These are phyloP conservation scores for Tilletia walkeri DNA, from an alignment of 1,284 basidiomycete species.

Conservation along the genomic window DNA sequence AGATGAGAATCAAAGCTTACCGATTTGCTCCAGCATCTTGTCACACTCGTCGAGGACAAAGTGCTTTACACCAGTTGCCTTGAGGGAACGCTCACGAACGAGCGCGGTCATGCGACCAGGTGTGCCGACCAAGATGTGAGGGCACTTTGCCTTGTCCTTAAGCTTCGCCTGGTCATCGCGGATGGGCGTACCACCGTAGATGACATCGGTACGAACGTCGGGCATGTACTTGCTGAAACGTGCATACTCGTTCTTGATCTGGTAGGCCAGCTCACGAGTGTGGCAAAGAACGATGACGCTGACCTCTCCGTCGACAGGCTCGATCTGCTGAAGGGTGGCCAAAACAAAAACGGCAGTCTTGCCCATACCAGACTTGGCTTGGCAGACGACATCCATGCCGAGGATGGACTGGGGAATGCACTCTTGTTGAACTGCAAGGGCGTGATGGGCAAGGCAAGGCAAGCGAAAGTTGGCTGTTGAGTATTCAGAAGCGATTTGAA, in stretches of 20 bases:
- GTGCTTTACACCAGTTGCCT: slow-evolving; percentile 63
- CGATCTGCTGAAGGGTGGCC: slow-evolving; percentile 95
- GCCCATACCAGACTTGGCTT: slow-evolving; percentile 99
- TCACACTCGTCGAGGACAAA: slow-evolving; percentile 99
- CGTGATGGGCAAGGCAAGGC: background rate
- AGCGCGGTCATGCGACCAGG: slow-evolving; percentile 66
- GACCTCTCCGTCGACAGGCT: slow-evolving; percentile 96
- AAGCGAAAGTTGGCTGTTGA: slow-evolving; percentile 17
- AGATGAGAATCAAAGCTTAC: slow-evolving; percentile 69
- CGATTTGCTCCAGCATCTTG: slow-evolving; percentile 99
- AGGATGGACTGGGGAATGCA: slow-evolving; percentile 99
- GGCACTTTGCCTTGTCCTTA: slow-evolving; percentile 95
- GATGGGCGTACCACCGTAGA: slow-evolving; percentile 95
- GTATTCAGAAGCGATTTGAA: slow-evolving; percentile 17
- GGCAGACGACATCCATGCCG: slow-evolving; percentile 98
- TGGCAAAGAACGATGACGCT: slow-evolving; percentile 97
- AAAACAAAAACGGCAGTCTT: slow-evolving; percentile 99
- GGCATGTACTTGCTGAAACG: slow-evolving; percentile 99
- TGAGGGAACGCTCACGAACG: slow-evolving; percentile 53
- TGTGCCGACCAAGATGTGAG: slow-evolving; percentile 97
- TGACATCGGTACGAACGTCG: slow-evolving; percentile 92
- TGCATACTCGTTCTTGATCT: slow-evolving; percentile 99
- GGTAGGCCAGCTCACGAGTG: slow-evolving; percentile 97
- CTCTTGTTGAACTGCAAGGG: slow-evolving; percentile 89
- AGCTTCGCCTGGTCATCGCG: slow-evolving; percentile 90